phyloP scores from a whole-genome alignment of 2,329 filamentous ascomycete species.

The Aurifilum marmelostoma region DNA sequence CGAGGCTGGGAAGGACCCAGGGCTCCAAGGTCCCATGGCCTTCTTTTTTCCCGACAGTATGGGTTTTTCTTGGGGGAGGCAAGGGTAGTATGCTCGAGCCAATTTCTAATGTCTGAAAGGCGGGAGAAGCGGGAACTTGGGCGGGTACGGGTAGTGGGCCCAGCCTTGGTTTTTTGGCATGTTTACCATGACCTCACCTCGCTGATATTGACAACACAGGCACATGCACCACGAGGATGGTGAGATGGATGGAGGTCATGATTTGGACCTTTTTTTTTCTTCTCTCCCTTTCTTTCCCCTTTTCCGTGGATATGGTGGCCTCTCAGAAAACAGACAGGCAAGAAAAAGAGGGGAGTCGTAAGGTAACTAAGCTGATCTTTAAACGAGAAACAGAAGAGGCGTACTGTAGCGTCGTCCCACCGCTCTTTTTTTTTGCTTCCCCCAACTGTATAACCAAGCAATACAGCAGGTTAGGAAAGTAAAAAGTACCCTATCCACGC shows the following conservation, averaged over 20 bases:
- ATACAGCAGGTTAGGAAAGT: neutral
- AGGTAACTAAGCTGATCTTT: neutral
- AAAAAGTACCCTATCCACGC: neutral
- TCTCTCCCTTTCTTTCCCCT: neutral
- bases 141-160: conserved; percentile 10
- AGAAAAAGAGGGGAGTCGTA: neutral
- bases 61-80: conserved; percentile 20
- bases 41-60: conserved; percentile 6
- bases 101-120: conserved; percentile 10
- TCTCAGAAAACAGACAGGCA: neutral
- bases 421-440: neutral
- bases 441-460: neutral
- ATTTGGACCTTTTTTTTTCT: neutral
- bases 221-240: neutral
- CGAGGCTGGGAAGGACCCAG: conserved; percentile 22
- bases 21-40: conserved; percentile 9
- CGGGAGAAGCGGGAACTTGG: conserved; percentile 7
- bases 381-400: neutral
- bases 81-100: conserved; percentile 28
- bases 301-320: too few species aligned
- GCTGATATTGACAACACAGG: neutral
- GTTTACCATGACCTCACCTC: conserved; percentile 18
- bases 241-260: neutral
- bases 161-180: neutral
- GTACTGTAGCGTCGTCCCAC: neutral